Conservation (phyloP, 2,329 filamentous ascomycete species). For the Alternaria hordeiaustralica region DNA sequence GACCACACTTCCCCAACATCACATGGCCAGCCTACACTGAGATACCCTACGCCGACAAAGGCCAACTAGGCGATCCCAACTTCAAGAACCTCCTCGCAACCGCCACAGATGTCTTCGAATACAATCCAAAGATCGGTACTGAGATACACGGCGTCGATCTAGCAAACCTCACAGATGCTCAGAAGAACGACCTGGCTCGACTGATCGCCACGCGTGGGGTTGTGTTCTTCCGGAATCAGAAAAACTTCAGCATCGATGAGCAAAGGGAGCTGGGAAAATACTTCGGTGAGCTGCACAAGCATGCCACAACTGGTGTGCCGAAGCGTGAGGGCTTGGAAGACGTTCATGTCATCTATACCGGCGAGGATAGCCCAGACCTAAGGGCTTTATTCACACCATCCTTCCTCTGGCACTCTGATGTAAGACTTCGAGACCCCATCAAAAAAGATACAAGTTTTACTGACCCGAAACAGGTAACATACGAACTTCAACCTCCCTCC, state of each 20-base stretch:
- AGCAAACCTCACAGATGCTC: slow-evolving; percentile 56
- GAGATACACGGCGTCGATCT: slow-evolving; percentile 61
- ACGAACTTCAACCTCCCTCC: slow-evolving; percentile 64
- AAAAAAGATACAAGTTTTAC: slow-evolving; percentile 9
- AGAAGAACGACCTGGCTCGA: slow-evolving; percentile 62
- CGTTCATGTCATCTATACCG: slow-evolving; percentile 63
- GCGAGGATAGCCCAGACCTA: slow-evolving; percentile 61
- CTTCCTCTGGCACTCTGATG: slow-evolving; percentile 64
- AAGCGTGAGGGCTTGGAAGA: slow-evolving; percentile 59
- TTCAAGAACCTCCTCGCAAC: slow-evolving; percentile 61
- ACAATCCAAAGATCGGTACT: slow-evolving; percentile 63
- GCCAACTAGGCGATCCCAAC: slow-evolving; percentile 59
- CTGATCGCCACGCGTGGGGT: slow-evolving; percentile 63
- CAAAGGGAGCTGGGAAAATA: slow-evolving; percentile 60
- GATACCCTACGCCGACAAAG: slow-evolving; percentile 61
- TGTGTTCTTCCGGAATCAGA: slow-evolving; percentile 64
- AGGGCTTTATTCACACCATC: slow-evolving; percentile 61
- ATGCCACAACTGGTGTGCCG: slow-evolving; percentile 62
- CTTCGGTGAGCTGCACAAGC: slow-evolving; percentile 62
- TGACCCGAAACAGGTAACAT: slow-evolving; percentile 55
- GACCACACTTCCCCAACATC: slow-evolving; percentile 60
- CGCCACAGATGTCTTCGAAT: slow-evolving; percentile 64
- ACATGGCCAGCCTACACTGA: slow-evolving; percentile 59
- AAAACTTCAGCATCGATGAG: slow-evolving; percentile 60
- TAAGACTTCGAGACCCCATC: slow-evolving; percentile 36